Evolutionary conservation across 495 filamentous ascomycete species (phyloP).

Genomic region (Cercophora samala): DNA sequence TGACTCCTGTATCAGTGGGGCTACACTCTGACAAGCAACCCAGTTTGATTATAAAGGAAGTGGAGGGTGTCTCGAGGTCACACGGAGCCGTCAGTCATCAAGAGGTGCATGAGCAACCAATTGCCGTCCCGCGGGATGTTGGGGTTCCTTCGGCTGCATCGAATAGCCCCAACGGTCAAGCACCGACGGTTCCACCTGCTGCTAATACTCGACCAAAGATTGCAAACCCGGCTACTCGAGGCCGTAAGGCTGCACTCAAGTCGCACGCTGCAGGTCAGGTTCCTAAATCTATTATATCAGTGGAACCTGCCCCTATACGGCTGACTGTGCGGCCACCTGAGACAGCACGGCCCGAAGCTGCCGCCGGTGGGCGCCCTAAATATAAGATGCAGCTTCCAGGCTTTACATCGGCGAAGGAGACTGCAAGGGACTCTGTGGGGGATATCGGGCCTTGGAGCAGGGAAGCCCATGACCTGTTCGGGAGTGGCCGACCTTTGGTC

Average conservation of each 20-base stretch:
- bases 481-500: conserved; percentile 36
- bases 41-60: neutral
- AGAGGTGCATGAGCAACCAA: conserved; percentile 9
- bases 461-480: conserved; percentile 51
- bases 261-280: conserved; percentile 47
- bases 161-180: conserved; percentile 1
- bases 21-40: neutral
- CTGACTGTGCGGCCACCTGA: conserved; percentile 9
- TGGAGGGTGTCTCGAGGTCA: neutral
- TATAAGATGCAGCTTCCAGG: conserved; percentile 34
- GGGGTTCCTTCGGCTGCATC: neutral
- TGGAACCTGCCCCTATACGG: conserved; percentile 21
- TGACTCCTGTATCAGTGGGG: neutral
- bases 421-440: neutral
- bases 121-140: neutral
- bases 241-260: conserved; percentile 48
- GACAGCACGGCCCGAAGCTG: conserved; percentile 11
- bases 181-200: conserved; percentile 1
- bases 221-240: conserved; percentile 48
- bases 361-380: conserved; percentile 25
- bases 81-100: conserved; percentile 5
- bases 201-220: conserved; percentile 19
- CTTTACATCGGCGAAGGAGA: conserved; percentile 35
- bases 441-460: conserved; percentile 52
- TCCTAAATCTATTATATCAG: conserved; percentile 39